phyloP scores from a whole-genome alignment of 805 yeast genomes.

The Yamadazyma laniorum region DNA sequence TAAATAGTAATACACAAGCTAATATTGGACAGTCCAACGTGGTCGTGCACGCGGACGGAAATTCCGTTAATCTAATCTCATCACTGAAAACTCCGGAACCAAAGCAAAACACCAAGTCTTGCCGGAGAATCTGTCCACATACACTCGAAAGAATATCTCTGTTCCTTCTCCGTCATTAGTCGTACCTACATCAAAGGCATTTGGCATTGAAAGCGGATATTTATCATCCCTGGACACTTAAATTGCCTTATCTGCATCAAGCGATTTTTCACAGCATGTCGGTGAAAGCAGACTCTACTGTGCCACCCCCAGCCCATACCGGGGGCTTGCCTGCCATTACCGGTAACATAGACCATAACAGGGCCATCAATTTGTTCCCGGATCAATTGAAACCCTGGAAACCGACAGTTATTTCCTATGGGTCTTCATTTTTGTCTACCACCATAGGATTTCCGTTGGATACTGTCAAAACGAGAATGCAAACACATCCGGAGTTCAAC shows the following conservation, averaged over 20 bases:
- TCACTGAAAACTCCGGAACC: neutral
- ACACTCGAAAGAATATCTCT: too few species aligned
- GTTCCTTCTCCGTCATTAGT: too few species aligned
- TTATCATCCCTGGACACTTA: too few species aligned
- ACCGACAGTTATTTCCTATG: conserved; percentile 59
- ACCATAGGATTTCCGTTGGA: conserved; percentile 81
- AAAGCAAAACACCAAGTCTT: too few species aligned
- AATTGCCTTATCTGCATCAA: too few species aligned
- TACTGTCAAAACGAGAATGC: conserved; percentile 84
- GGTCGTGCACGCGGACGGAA: neutral
- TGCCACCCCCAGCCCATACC: too few species aligned
- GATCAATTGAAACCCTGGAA: conserved; percentile 48
- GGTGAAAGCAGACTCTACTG: too few species aligned
- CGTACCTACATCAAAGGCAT: too few species aligned
- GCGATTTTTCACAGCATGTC: too few species aligned
- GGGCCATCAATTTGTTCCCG: conserved; percentile 52
- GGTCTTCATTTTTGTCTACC: conserved; percentile 62
- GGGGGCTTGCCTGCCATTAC: conserved; percentile 56
- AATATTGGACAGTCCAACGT: neutral
- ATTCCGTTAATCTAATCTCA: neutral
- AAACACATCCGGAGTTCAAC: conserved; percentile 61
- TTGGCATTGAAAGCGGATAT: too few species aligned
- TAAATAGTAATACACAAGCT: conserved; percentile 1
- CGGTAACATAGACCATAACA: conserved; percentile 46
- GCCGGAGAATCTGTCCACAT: too few species aligned